phyloP scores from a whole-genome alignment of 352 stramenopile species.

The Globisporangium middletonii region DNA sequence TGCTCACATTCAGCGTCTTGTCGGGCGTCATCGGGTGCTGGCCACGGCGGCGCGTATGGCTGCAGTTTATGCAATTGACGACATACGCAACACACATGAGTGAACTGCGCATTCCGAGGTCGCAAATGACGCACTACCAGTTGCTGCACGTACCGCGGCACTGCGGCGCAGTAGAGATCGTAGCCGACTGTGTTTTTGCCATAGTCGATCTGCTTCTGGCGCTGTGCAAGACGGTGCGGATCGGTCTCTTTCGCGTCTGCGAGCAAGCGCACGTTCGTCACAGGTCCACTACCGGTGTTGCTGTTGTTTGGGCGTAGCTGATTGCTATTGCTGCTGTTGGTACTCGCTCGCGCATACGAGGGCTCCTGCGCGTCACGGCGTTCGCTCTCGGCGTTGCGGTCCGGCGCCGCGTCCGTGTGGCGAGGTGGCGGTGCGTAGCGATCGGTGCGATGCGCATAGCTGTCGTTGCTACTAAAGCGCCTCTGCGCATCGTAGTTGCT shows the following conservation, averaged over 20 bases:
- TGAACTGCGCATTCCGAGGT: too few relatives aligned
- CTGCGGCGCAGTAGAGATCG: slow-evolving; percentile 65
- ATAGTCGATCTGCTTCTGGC: slow-evolving; percentile 92
- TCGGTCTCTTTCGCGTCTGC: slow-evolving; percentile 68
- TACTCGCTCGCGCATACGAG: too few relatives aligned
- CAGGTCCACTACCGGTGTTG: not conserved
- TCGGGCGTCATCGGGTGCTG: slow-evolving; percentile 77
- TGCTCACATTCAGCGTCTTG: slow-evolving; percentile 67
- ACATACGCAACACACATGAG: not conserved
- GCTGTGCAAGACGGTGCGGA: slow-evolving; percentile 74
- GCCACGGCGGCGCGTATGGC: slow-evolving; percentile 25
- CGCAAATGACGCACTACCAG: too few relatives aligned
- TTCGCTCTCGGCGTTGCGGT: too few relatives aligned
- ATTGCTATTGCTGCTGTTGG: not conserved
- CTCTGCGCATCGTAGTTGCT: not conserved
- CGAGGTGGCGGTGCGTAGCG: not conserved
- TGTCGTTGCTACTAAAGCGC: not conserved
- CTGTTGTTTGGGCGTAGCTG: not conserved
- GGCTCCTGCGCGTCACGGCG: too few relatives aligned
- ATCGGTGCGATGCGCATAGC: not conserved
- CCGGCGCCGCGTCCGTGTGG: too few relatives aligned
- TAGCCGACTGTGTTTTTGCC: slow-evolving; percentile 92
- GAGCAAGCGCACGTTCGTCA: slow-evolving; percentile 31
- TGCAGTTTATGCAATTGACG: not conserved
- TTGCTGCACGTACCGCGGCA: slow-evolving; percentile 36